phyloP scores from a whole-genome alignment of 306 rosid species.

The Lagenaria siceraria region DNA sequence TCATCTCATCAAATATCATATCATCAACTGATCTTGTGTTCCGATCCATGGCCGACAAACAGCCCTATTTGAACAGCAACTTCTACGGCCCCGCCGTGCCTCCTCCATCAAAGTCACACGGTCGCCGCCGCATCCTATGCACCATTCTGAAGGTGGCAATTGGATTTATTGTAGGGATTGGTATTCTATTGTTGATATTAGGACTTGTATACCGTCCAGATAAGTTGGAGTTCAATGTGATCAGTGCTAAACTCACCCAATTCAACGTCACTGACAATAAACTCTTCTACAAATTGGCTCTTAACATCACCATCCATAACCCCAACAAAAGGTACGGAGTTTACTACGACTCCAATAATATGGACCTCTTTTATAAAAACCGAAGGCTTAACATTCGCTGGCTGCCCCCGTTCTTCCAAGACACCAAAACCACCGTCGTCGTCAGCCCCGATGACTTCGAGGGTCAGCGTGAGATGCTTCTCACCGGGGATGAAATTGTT shows the following conservation, averaged over 20 bases:
- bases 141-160: not conserved
- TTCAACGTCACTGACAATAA: conserved; percentile 9
- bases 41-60: not conserved
- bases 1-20: no score
- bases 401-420: conserved; percentile 9
- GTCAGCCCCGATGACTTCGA: not conserved
- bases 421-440: not conserved
- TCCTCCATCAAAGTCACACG: not conserved
- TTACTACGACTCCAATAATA: not conserved
- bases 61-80: not conserved
- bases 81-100: conserved; percentile 14
- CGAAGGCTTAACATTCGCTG: not conserved
- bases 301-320: conserved; percentile 7
- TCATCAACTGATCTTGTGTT: no score
- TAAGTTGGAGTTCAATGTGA: conserved; percentile 15
- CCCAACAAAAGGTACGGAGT: conserved; percentile 10
- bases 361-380: not conserved
- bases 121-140: conserved; percentile 15
- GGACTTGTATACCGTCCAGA: conserved; percentile 16
- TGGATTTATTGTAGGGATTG: conserved; percentile 12
- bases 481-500: not conserved
- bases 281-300: conserved; percentile 16
- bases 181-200: conserved; percentile 12
- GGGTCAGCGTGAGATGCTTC: not conserved
- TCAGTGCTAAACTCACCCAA: conserved; percentile 16